Base-by-base conservation (phyloP, 257 asterid species). In the Rhazya stricta region DNA sequence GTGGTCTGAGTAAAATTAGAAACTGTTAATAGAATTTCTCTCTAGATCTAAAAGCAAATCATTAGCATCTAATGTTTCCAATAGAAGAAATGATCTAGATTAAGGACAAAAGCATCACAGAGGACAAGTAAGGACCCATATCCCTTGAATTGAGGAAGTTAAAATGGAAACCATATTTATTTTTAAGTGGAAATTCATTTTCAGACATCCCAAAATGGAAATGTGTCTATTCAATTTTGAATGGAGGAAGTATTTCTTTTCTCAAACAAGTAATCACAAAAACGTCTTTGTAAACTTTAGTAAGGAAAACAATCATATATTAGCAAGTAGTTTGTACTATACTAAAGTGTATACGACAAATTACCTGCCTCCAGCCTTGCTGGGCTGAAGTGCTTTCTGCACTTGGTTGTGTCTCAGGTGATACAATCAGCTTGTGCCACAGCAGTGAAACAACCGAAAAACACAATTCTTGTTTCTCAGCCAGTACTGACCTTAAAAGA, bases 321-420 rank as follows among this genome's bases (percentile, higher is more conserved):
- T 4, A 16, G 60, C 32, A 10, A 53, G 54, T 61, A 16, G 10
- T 6, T 25, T 12, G 41, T 42, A 30, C 57, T 15, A 70, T 46
- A 67, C 27, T 68, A 67, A 27, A 76, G 6, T 45, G 66, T 36
- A 43, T 48, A 34, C 10, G 53, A n/a, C 27, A 57, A 51, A 27
- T 78, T 90, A 95, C 99, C 98, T 95, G 99, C 76, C 98, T 89
- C 99, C 99, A 95, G 81, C 99, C 99, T 87, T 92, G 99, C 81
- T 92, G 99, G 9, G 96, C 97, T 62, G 99, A 95, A 43, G 98
- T 95, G 86, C 99, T 89, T 85, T 91, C 99, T 57, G 90, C 98
- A 81, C 86, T 89, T 18, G 96, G 98, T 78, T 89, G 92, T 65
- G 90, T 92, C 84, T 95, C 99, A 34, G 99, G 98, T 66, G 99